Conservation (phyloP, 331 rosid species). For the Dryas integrifolia region DNA sequence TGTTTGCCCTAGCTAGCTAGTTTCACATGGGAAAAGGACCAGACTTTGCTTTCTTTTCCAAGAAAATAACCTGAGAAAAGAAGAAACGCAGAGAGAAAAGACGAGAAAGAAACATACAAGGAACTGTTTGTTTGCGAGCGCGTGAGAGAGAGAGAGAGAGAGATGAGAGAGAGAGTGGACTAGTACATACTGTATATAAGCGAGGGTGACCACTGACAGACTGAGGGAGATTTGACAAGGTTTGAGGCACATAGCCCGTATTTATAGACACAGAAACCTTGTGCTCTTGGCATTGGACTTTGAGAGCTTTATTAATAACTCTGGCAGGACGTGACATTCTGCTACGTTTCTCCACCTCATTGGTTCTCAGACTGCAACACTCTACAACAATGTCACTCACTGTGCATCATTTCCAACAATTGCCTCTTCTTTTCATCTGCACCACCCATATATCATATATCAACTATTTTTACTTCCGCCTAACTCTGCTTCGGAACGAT, state of each 20-base stretch:
- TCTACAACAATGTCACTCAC: background rate
- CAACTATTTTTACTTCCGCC: too few species aligned
- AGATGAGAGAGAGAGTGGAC: background rate
- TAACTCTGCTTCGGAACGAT: too few species aligned
- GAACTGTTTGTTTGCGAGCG: background rate
- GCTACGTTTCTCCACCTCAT: constrained; percentile 26
- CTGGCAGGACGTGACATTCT: constrained; percentile 26
- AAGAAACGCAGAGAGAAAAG: background rate
- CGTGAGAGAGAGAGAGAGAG: background rate
- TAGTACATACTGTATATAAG: constrained; percentile 10
- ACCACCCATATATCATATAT: background rate
- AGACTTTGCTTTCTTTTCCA: constrained; percentile 42
- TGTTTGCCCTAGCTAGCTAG: background rate
- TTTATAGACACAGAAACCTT: constrained; percentile 11
- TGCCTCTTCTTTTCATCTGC: background rate
- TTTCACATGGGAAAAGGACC: constrained; percentile 32
- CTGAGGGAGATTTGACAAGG: constrained; percentile 9
- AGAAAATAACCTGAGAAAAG: constrained; percentile 33
- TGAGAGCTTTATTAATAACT: background rate
- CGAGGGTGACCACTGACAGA: constrained; percentile 25
- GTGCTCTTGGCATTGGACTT: background rate
- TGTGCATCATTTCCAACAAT: background rate
- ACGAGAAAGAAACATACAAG: background rate
- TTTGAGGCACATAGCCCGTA: constrained; percentile 26
- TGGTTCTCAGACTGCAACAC: constrained; percentile 2